phyloP scores from a whole-genome alignment of 441 rosid species.

The Eutrema salsugineum region DNA sequence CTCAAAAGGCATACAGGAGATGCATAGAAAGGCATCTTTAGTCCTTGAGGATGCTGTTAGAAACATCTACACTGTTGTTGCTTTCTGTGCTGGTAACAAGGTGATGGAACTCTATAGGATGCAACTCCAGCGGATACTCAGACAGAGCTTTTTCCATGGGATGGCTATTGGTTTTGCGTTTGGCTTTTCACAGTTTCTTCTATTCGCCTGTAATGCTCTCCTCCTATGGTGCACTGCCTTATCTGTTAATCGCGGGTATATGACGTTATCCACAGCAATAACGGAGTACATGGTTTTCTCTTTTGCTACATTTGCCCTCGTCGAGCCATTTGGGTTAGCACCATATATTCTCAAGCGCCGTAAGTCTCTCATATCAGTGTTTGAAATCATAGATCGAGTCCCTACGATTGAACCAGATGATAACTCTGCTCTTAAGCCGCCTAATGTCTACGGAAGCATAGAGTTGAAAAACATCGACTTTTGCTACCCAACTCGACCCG shows the following conservation, averaged over 20 bases:
- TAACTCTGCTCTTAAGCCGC: constrained; percentile 82
- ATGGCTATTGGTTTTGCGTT: constrained; percentile 92
- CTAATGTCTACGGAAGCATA: constrained; percentile 95
- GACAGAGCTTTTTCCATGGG: constrained; percentile 86
- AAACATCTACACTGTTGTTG: constrained; percentile 98
- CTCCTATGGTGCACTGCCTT: constrained; percentile 93
- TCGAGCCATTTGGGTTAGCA: constrained; percentile 99
- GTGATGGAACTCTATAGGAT: constrained; percentile 96
- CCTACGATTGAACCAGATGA: constrained; percentile 98
- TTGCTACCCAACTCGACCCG: constrained; percentile 94
- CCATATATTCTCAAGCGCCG: constrained; percentile 97
- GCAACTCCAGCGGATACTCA: constrained; percentile 79
- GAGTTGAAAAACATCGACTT: constrained; percentile 93
- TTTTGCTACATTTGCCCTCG: constrained; percentile 96
- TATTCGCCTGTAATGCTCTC: constrained; percentile 96
- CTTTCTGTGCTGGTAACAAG: constrained; percentile 98
- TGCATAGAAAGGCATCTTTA: constrained; percentile 98
- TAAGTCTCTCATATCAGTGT: constrained; percentile 88
- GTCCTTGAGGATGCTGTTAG: constrained; percentile 99
- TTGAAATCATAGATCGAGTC: constrained; percentile 93
- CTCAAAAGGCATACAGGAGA: constrained; percentile 97
- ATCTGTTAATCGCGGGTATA: constrained; percentile 47
- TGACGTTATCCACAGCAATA: constrained; percentile 70
- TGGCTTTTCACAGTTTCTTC: constrained; percentile 99
- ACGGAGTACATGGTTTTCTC: constrained; percentile 98